Base-by-base conservation (phyloP, 2,329 filamentous ascomycete species). In the Fusarium beomiforme region DNA sequence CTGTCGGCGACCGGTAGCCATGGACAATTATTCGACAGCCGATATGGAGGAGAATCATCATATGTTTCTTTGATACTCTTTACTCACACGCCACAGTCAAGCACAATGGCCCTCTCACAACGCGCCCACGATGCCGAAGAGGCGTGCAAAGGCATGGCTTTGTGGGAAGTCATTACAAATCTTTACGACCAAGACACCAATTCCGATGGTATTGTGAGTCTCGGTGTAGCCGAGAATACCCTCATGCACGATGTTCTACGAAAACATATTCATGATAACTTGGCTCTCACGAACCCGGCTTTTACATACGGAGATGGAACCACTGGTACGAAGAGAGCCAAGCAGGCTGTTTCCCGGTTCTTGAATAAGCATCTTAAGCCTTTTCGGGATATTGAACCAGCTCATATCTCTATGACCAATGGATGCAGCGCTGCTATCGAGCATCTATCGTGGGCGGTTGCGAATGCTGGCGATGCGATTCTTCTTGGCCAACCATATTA, bases 181-280 rank as follows among this genome's bases (percentile, higher is more conserved):
- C 75, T 82, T 9, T 88, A 82, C 79, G 70, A 85, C 57, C 79
- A 82, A 1, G 50, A 72, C 6, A 70, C 75, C 6, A 85, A 85
- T 55, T 81, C 83, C 0, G 69, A 77, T 17, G 86, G 86, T 29
- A 86, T 83, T 64, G 77, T 87, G 34, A 86, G 83, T 62, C 79
- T 88, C 1, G 86, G 85, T 2, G 79, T 88, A 2, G 86, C 86
- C 9, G 86, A 88, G 74, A 88, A 88, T 71, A 76, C 78, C 1
- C 80, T 88, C 43, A 86, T 88, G 85, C 85, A 87, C 59, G 72
- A 81, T 21, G 72, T 79, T 6, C 79, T 88, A 6, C 75, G 81
- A 4, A 71, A 81, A 23, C 84, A 83, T 62, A 78, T 83, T 33
- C 82, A 85, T 70, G 69, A 72, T 5, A 81, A 82, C 46, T 70